These are phyloP conservation scores for Saccharomyces eubayanus DNA, from an alignment of 805 yeast genomes.

Conservation along the genomic window DNA sequence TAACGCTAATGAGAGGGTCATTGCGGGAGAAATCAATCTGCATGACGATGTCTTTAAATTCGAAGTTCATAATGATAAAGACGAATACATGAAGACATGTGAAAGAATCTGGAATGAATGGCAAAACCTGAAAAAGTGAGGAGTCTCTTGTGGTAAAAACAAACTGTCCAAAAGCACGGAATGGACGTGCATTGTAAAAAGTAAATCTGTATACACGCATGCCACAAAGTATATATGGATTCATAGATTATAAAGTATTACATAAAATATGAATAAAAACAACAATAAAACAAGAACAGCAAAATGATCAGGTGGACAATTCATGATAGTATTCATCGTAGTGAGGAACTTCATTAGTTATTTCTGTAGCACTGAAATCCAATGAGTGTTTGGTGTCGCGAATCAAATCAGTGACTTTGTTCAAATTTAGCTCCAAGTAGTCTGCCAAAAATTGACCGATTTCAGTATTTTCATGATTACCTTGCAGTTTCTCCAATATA, in stretches of 20 bases:
- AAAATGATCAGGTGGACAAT: not conserved
- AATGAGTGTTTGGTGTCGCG: conserved; percentile 45
- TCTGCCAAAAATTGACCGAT: conserved; percentile 66
- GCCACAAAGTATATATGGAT: not conserved
- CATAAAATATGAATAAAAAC: not conserved
- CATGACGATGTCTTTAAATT: conserved; percentile 22
- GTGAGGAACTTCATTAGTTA: conserved; percentile 5
- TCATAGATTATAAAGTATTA: not conserved
- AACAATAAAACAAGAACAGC: not conserved
- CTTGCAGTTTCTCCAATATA: conserved; percentile 46
- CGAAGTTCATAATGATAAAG: conserved; percentile 17
- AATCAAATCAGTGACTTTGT: conserved; percentile 41
- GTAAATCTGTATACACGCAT: not conserved
- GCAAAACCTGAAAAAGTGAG: conserved; percentile 6
- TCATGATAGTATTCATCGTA: conserved; percentile 17
- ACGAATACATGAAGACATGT: conserved; percentile 26
- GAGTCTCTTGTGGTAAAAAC: not conserved
- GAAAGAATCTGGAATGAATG: conserved; percentile 30
- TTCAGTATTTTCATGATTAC: conserved; percentile 82
- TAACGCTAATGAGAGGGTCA: not conserved
- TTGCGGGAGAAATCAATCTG: conserved; percentile 10
- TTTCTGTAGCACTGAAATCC: conserved; percentile 1
- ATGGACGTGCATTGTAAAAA: not conserved
- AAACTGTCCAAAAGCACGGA: not conserved
- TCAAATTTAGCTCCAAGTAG: conserved; percentile 40